Percentiles rank a stretch among this genome's conserved stretches.
phyloP scores from a whole-genome alignment of 1,284 basidiomycete genomes.

The Rugiboletus extremiorientalis region DNA sequence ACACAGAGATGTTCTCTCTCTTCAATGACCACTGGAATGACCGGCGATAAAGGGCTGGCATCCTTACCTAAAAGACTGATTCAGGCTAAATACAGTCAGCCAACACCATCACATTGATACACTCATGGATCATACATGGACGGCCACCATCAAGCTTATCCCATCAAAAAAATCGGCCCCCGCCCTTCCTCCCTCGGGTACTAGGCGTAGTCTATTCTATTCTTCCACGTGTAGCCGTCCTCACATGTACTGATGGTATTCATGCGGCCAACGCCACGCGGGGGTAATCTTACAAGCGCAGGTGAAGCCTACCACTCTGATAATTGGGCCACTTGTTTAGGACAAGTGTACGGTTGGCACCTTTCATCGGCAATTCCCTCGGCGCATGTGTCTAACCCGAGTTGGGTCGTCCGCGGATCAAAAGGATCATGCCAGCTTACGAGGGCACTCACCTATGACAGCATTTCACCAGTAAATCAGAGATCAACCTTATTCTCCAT shows the following conservation, averaged over 20 bases:
- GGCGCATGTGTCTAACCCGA: neutral
- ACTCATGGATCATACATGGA: neutral
- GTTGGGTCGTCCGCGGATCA: neutral
- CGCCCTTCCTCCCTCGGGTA: neutral
- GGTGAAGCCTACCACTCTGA: neutral
- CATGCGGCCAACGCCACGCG: neutral
- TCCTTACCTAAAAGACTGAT: conserved; percentile 1
- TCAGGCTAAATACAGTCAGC: neutral
- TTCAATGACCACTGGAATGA: neutral
- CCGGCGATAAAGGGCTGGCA: neutral
- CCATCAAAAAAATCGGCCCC: neutral
- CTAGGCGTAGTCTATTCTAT: neutral
- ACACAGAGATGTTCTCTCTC: neutral
- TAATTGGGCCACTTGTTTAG: neutral
- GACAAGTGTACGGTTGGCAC: neutral
- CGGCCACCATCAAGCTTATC: neutral
- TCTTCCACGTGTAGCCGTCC: neutral
- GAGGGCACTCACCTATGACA: too few relatives aligned
- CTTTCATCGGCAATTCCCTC: neutral
- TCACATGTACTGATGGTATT: neutral
- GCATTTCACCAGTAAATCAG: too few relatives aligned
- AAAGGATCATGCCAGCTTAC: too few relatives aligned
- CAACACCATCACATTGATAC: neutral
- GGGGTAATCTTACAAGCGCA: neutral
- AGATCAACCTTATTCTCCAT: neutral